These are phyloP conservation scores for Steccherinum ochraceum DNA, from an alignment of 768 basidiomycete genomes.

Conservation along the genomic window DNA sequence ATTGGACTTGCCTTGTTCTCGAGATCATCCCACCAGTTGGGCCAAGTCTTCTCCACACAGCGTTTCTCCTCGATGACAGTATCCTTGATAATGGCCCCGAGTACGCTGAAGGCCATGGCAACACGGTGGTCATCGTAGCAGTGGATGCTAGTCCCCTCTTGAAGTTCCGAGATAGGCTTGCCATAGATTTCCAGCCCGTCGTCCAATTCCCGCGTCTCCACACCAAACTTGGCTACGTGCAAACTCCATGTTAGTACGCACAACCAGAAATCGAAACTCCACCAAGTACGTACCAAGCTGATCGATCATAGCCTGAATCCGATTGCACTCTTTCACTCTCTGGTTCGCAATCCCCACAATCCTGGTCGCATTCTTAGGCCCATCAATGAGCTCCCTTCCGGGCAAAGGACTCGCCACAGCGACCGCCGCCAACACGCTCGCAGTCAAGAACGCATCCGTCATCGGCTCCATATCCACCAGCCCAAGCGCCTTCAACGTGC, in stretches of 20 bases:
- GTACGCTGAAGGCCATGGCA: slow-evolving; percentile 95
- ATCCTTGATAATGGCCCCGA: slow-evolving; percentile 68
- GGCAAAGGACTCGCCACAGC: slow-evolving; percentile 39
- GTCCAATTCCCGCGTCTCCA: slow-evolving; percentile 85
- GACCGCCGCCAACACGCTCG: slow-evolving; percentile 87
- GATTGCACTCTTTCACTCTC: slow-evolving; percentile 96
- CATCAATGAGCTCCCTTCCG: slow-evolving; percentile 38
- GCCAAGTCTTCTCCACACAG: slow-evolving; percentile 99
- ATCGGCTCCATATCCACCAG: slow-evolving; percentile 98
- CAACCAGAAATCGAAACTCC: too few relatives aligned
- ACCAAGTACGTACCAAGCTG: slow-evolving; percentile 79
- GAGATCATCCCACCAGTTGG: slow-evolving; percentile 99
- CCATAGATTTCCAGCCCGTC: slow-evolving; percentile 92
- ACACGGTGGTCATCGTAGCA: slow-evolving; percentile 99
- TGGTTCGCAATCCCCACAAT: slow-evolving; percentile 97
- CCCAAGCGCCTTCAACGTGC: slow-evolving; percentile 75
- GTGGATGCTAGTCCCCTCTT: slow-evolving; percentile 71
- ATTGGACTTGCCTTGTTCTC: slow-evolving; percentile 81
- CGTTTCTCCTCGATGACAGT: slow-evolving; percentile 91
- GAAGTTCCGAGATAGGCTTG: slow-evolving; percentile 56
- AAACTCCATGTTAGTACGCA: not conserved
- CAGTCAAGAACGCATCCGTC: slow-evolving; percentile 99
- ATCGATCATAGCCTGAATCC: slow-evolving; percentile 95
- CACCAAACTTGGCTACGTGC: slow-evolving; percentile 81
- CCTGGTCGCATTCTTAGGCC: slow-evolving; percentile 47